phyloP scores from a whole-genome alignment of 352 stramenopile genomes.

The Halophytophthora polymorphica region DNA sequence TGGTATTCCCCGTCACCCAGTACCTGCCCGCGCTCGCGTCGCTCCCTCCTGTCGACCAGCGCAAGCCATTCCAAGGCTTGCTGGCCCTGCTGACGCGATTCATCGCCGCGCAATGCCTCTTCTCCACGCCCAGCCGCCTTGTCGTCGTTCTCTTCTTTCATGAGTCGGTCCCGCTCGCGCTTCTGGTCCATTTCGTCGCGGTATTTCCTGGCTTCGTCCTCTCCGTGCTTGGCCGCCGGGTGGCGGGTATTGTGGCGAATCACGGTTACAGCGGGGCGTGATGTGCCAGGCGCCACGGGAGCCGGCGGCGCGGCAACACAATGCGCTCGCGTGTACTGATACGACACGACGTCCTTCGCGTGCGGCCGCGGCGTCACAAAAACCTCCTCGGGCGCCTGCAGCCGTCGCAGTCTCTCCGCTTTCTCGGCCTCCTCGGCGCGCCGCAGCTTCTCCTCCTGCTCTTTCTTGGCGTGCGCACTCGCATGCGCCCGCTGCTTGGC shows the following conservation, averaged over 20 bases:
- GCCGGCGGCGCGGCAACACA: conserved; percentile 20
- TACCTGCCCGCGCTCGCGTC: conserved; percentile 16
- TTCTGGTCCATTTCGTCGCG: conserved; percentile 36
- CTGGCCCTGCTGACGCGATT: conserved; percentile 32
- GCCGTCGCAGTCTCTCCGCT: conserved; percentile 16
- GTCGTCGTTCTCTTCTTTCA: conserved; percentile 33
- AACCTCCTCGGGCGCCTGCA: conserved; percentile 35
- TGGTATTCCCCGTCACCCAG: conserved; percentile 10
- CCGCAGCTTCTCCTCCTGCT: conserved; percentile 32
- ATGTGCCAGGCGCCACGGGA: background rate
- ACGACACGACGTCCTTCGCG: conserved; percentile 43
- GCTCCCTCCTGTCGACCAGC: conserved; percentile 42
- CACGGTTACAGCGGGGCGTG: conserved; percentile 36
- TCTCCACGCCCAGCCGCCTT: conserved; percentile 35
- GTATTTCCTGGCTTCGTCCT: conserved; percentile 41
- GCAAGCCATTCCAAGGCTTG: conserved; percentile 54
- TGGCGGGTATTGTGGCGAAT: conserved; percentile 51
- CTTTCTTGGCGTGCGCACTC: conserved; percentile 29
- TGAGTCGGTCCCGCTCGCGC: conserved; percentile 28
- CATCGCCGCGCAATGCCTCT: conserved; percentile 28
- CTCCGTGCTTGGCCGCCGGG: conserved; percentile 25
- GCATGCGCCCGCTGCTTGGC: conserved; percentile 40
- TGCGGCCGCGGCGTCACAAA: conserved; percentile 34
- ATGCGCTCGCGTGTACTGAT: conserved; percentile 55
- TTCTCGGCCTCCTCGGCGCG: conserved; percentile 27